A percentile compares a stretch with the other conserved stretches of the same genome.
Evolutionary conservation across 306 rosid genomes (phyloP).

Genomic region (Corylus heterophylla): DNA sequence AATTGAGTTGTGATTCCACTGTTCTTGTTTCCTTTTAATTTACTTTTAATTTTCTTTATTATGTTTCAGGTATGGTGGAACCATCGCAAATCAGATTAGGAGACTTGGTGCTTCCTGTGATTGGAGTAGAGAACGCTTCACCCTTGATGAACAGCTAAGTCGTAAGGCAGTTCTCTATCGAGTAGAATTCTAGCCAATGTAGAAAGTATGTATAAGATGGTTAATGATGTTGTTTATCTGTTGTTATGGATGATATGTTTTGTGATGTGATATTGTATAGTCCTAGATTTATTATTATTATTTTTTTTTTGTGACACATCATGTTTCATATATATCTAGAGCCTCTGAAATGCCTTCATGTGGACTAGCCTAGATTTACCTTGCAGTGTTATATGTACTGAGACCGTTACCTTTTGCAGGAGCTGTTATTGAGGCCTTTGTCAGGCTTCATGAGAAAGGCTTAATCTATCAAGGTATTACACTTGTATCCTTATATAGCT

Average conservation of each 20-base stretch:
- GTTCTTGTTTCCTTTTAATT: constrained; percentile 7
- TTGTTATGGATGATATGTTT: not conserved
- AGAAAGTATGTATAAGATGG: constrained; percentile 13
- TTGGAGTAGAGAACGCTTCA: constrained; percentile 93
- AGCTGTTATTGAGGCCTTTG: constrained; percentile 95
- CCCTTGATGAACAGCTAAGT: constrained; percentile 99
- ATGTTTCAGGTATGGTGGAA: constrained; percentile 79
- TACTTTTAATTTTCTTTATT: constrained; percentile 21
- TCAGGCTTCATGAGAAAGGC: constrained; percentile 93
- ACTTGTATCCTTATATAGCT: constrained; percentile 12
- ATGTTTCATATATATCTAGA: constrained; percentile 3
- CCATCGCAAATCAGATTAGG: constrained; percentile 93
- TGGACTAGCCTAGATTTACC: constrained; percentile 15
- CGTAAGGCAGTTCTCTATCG: constrained; percentile 78
- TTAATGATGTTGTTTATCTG: constrained; percentile 14
- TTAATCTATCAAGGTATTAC: constrained; percentile 88
- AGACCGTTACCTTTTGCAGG: constrained; percentile 60
- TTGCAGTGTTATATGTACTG: constrained; percentile 30
- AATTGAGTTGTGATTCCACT: constrained; percentile 10
- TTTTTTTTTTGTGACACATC: not conserved
- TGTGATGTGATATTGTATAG: constrained; percentile 12
- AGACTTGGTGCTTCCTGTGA: constrained; percentile 99
- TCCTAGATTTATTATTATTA: not conserved
- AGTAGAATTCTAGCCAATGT: constrained; percentile 35
- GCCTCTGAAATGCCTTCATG: not conserved